These are phyloP conservation scores for Conticribra guillardii DNA, from an alignment of 108 stramenopile genomes.

Conservation along the genomic window DNA sequence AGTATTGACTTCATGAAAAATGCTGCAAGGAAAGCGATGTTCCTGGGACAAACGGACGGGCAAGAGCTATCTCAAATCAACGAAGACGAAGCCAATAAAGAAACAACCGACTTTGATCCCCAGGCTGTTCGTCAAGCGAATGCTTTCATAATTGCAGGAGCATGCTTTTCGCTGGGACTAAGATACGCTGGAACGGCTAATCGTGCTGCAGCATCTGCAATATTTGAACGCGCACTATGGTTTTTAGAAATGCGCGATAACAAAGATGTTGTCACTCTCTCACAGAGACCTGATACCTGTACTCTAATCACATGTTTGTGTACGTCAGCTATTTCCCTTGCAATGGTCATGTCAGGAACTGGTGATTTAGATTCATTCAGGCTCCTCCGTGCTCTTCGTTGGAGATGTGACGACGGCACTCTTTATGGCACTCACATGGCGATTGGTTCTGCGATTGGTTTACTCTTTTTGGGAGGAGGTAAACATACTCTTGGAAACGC, in stretches of 20 bases:
- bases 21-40: conserved; percentile 42
- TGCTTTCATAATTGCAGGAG: conserved; percentile 91
- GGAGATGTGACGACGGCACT: conserved; percentile 85
- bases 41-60: conserved; percentile 16
- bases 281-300: conserved; percentile 78
- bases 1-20: conserved; percentile 66
- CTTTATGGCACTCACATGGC: conserved; percentile 95
- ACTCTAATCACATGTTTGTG: conserved; percentile 92
- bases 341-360: conserved; percentile 96
- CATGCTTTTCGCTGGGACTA: conserved; percentile 92
- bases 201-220: conserved; percentile 67
- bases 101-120: conserved; percentile 72
- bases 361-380: conserved; percentile 92
- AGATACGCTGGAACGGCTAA: conserved; percentile 93
- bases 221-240: conserved; percentile 69
- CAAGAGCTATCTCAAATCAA: conserved; percentile 5
- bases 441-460: conserved; percentile 87
- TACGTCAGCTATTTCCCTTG: conserved; percentile 80
- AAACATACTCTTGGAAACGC: conserved; percentile 87
- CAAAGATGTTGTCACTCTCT: conserved; percentile 61
- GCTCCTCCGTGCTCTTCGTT: conserved; percentile 85
- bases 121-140: conserved; percentile 91
- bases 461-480: conserved; percentile 96
- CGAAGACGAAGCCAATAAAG: conserved; percentile 8
- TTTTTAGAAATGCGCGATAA: conserved; percentile 78